Base-by-base conservation (phyloP, 495 filamentous ascomycete genomes). In the Xylaria venustula region DNA sequence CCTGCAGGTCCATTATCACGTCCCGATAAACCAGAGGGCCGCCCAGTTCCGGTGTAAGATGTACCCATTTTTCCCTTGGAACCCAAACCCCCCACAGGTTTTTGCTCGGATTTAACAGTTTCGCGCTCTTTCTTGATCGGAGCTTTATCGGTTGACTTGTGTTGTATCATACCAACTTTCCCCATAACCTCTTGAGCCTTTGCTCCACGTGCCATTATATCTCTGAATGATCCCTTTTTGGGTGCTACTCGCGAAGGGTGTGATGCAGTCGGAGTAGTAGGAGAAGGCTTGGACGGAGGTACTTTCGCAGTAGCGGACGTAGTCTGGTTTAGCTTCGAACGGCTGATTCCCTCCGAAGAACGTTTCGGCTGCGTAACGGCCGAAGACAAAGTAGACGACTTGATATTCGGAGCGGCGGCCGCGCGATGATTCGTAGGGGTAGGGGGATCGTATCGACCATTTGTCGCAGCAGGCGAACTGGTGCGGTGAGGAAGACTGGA, bases 161-260 rank as follows among this genome's bases (percentile, higher is more conserved):
- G 82, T 58, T 83, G 80, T 44, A 85, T 85, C 68, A 79, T 79
- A 20, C 81, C 82, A 7, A 83, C 72, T 28, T 77, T 71, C 17
- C 73, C 75, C 65, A 79, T 73, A 7, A 66, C 69, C 37, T 69
- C 73, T 61, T 87, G 73, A 41, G 76, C 80, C 42, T 78, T 81
- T 67, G 86, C 79, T 7, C 84, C 89, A 58, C 85, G 79, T 19
- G 83, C 85, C 78, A 92, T 82, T 57, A 90, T 88, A 61, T 88
- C 87, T 45, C 81, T 80, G 66, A 77, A 92, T 1, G 86, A 87
- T 1, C 86, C 80, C 61, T 87, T 88, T 67, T 87, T 88, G 12
- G 80, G 83, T n/a, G 79, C 66, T 34, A 5, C 30, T 40, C 64
- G 72, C 5, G 75, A 71, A n/a, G 64, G 63, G 19, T 68, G 67